Conservation (phyloP, 2,329 filamentous ascomycete species). For the Arthroderma uncinatum region DNA sequence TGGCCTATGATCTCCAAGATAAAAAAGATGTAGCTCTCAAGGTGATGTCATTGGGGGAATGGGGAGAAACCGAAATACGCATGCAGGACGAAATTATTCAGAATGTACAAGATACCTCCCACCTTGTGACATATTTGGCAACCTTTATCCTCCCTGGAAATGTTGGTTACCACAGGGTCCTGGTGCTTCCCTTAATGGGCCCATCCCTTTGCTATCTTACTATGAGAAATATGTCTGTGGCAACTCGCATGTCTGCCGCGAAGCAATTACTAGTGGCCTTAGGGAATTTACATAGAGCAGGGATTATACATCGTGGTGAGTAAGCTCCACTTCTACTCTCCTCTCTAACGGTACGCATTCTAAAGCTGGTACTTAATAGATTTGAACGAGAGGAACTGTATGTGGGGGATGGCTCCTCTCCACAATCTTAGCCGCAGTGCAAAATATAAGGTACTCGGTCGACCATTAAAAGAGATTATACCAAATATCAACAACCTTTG, state of each 20-base stretch:
- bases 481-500: slow-evolving; percentile 17
- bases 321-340: background rate
- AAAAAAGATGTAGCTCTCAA: slow-evolving; percentile 13
- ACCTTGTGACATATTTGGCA: slow-evolving; percentile 9
- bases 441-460: slow-evolving; percentile 21
- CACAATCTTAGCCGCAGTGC: slow-evolving; percentile 17
- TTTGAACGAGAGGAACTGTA: slow-evolving; percentile 21
- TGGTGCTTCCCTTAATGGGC: slow-evolving; percentile 20
- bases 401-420: slow-evolving; percentile 21
- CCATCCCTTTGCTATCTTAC: slow-evolving; percentile 13
- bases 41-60: slow-evolving; percentile 5
- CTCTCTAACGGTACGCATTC: background rate
- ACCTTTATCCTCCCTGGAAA: slow-evolving; percentile 9
- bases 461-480: slow-evolving; percentile 18
- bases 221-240: slow-evolving; percentile 14
- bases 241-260: slow-evolving; percentile 21
- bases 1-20: slow-evolving; percentile 12
- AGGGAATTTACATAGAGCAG: slow-evolving; percentile 20
- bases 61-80: slow-evolving; percentile 8
- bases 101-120: slow-evolving; percentile 12
- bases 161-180: slow-evolving; percentile 9
- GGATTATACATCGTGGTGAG: slow-evolving; percentile 22
- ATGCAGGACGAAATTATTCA: slow-evolving; percentile 11
- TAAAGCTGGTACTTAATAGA: slow-evolving; percentile 17
- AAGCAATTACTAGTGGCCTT: slow-evolving; percentile 20